These are phyloP conservation scores for Cunninghamia lanceolata DNA, from an alignment of 75 land plant genomes.

Conservation along the genomic window DNA sequence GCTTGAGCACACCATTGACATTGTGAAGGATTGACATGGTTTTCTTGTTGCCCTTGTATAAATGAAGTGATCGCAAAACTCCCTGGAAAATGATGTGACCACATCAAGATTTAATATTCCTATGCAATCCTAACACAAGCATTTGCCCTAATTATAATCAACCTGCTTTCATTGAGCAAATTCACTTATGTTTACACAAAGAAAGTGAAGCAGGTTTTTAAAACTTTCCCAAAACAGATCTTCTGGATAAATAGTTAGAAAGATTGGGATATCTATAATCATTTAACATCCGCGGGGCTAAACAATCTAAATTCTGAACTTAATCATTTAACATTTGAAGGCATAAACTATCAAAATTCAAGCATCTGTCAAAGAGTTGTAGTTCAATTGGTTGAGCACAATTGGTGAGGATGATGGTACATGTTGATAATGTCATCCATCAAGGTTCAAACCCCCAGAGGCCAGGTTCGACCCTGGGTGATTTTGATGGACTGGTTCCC, in stretches of 20 bases:
- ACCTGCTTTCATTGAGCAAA: neutral
- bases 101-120: neutral
- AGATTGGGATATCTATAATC: neutral
- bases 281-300: neutral
- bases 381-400: too few relatives aligned
- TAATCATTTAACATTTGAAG: too few relatives aligned
- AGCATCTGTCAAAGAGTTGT: too few relatives aligned
- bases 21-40: conserved; percentile 1
- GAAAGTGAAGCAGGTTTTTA: too few relatives aligned
- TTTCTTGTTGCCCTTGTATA: conserved; percentile 14
- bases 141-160: neutral
- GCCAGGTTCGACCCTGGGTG: too few relatives aligned
- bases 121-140: neutral
- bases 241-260: neutral
- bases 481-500: too few relatives aligned
- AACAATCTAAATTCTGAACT: neutral
- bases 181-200: too few relatives aligned
- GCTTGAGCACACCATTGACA: neutral
- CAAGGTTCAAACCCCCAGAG: too few relatives aligned
- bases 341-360: too few relatives aligned
- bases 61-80: conserved; percentile 4
- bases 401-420: too few relatives aligned
- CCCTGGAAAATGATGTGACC: neutral
- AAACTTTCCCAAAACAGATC: too few relatives aligned
- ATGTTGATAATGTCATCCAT: too few relatives aligned